phyloP scores from a whole-genome alignment of 805 yeast genomes.

The Spathaspora hagerdaliae region DNA sequence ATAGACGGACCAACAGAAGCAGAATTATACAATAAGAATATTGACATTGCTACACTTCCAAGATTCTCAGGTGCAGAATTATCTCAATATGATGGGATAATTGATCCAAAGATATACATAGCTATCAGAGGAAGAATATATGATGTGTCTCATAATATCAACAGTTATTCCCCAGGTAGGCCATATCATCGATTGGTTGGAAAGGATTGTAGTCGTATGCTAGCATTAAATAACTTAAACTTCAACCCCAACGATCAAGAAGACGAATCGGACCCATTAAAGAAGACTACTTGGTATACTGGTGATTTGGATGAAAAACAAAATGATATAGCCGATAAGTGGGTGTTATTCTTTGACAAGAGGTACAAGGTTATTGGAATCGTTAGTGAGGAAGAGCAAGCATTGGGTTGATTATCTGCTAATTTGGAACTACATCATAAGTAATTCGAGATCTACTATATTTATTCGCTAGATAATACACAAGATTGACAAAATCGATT shows the following conservation, averaged over 20 bases:
- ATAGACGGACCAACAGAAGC: conserved; percentile 14
- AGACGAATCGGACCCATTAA: conserved; percentile 2
- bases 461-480: no score
- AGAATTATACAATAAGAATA: conserved; percentile 23
- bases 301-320: conserved; percentile 57
- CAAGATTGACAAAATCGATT: no score
- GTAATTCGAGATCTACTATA: no score
- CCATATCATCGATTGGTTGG: conserved; percentile 73
- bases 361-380: conserved; percentile 36
- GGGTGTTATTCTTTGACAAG: conserved; percentile 63
- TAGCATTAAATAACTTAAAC: conserved; percentile 56
- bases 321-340: conserved; percentile 59
- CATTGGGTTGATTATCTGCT: neutral
- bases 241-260: conserved; percentile 12
- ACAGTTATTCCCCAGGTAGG: conserved; percentile 73
- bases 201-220: conserved; percentile 70
- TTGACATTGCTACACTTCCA: conserved; percentile 29
- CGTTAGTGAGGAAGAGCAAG: conserved; percentile 26
- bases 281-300: conserved; percentile 41
- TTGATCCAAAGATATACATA: conserved; percentile 49
- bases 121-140: conserved; percentile 75
- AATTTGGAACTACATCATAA: neutral
- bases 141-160: conserved; percentile 66
- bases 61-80: conserved; percentile 31
- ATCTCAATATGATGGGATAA: conserved; percentile 27